Conservation (phyloP, 495 filamentous ascomycete species). For the Pseudevernia furfuracea region DNA sequence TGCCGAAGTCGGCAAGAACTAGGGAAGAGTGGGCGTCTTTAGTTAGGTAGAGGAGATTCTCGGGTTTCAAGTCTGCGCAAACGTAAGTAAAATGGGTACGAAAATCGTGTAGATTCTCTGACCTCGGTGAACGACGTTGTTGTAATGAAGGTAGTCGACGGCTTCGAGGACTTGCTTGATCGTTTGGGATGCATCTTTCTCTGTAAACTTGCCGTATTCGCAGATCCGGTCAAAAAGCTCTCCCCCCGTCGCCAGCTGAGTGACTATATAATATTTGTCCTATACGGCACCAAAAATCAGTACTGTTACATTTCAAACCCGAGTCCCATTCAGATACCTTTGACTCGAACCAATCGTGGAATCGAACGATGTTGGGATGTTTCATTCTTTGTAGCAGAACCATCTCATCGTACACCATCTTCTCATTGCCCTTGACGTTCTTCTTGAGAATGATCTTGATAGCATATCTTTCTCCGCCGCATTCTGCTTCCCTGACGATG, state of each 20-base stretch:
- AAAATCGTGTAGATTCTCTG: conserved; percentile 19
- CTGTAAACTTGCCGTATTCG: conserved; percentile 96
- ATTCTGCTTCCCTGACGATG: conserved; percentile 90
- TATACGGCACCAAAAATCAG: conserved; percentile 30
- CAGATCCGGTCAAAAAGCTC: conserved; percentile 98
- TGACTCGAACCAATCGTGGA: conserved; percentile 99
- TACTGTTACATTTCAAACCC: background rate
- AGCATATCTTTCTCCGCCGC: conserved; percentile 74
- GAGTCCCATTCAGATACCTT: conserved; percentile 40
- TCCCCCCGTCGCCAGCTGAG: conserved; percentile 89
- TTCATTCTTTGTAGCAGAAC: conserved; percentile 81
- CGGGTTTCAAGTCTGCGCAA: conserved; percentile 83
- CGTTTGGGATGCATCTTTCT: conserved; percentile 95
- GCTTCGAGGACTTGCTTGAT: conserved; percentile 92
- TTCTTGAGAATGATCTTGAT: conserved; percentile 99
- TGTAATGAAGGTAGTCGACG: conserved; percentile 88
- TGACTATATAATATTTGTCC: conserved; percentile 99
- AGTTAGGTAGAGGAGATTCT: conserved; percentile 93
- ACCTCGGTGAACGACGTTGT: conserved; percentile 97
- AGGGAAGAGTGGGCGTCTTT: conserved; percentile 67
- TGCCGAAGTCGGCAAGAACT: conserved; percentile 95
- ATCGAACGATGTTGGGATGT: conserved; percentile 94
- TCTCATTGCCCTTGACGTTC: conserved; percentile 95
- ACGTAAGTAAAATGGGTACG: background rate
- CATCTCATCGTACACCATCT: conserved; percentile 97